Percentiles rank a stretch among this genome's conserved stretches.
These are phyloP conservation scores for Rosa persica DNA, from an alignment of 306 rosid species.

Conservation along the genomic window DNA sequence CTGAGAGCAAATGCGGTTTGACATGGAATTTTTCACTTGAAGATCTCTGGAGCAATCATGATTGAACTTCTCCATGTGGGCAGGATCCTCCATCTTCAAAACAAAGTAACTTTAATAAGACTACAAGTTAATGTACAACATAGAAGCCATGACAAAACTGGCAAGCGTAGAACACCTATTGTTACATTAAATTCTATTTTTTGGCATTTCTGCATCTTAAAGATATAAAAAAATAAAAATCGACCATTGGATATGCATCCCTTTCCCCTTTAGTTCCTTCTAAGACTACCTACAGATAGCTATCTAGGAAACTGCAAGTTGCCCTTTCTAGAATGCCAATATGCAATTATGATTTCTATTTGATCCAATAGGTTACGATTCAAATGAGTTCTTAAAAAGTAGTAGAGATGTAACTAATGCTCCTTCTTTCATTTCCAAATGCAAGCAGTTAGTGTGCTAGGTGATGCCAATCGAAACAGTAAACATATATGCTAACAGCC, in stretches of 20 bases:
- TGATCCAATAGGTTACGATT: not conserved
- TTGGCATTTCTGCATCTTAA: not conserved
- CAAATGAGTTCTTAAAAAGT: not conserved
- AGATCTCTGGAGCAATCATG: slow-evolving; percentile 80
- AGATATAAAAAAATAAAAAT: not conserved
- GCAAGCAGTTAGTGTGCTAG: not conserved
- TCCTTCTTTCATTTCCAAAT: not conserved
- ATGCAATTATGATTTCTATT: not conserved
- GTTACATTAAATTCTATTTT: not conserved
- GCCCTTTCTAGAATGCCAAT: not conserved
- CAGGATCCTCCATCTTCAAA: slow-evolving; percentile 80
- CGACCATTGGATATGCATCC: not conserved
- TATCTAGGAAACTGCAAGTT: not conserved
- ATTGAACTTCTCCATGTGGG: slow-evolving; percentile 72
- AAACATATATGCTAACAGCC: not conserved
- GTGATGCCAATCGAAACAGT: not conserved
- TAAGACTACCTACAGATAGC: not conserved
- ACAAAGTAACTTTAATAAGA: slow-evolving; percentile 9
- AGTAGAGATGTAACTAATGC: not conserved
- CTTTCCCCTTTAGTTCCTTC: not conserved
- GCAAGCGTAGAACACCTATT: not conserved
- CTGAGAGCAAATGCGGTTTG: slow-evolving; percentile 46
- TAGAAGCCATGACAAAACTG: not conserved
- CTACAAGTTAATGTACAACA: not conserved
- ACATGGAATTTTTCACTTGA: slow-evolving; percentile 43